phyloP scores from a whole-genome alignment of 768 basidiomycete genomes.

The Gautieria morchelliformis region DNA sequence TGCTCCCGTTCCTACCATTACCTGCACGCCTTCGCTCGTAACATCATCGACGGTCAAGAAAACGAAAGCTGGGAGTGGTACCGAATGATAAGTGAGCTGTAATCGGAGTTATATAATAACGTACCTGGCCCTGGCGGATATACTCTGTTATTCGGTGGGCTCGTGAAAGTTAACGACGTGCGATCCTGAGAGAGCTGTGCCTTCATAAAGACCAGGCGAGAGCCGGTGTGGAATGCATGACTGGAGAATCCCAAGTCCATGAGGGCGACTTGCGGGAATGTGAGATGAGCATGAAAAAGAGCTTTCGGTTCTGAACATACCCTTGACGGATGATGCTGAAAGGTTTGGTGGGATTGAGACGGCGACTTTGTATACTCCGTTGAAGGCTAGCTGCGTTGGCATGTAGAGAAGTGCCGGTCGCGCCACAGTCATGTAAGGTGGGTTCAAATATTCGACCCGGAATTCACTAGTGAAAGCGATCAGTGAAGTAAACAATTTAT shows the following conservation, averaged over 20 bases:
- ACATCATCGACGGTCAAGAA: too few species aligned
- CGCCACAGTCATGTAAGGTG: too few species aligned
- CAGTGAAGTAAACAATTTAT: neutral
- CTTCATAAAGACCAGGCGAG: slow-evolving; percentile 26
- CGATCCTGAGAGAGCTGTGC: slow-evolving; percentile 20
- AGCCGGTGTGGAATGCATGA: too few species aligned
- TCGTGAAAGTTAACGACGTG: too few species aligned
- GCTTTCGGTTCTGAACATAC: too few species aligned
- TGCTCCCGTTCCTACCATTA: too few species aligned
- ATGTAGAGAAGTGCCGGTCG: slow-evolving; percentile 27
- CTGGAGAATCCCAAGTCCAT: too few species aligned
- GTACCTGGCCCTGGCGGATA: slow-evolving; percentile 25
- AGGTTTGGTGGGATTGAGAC: too few species aligned
- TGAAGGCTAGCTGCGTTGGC: slow-evolving; percentile 29
- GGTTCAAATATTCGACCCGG: slow-evolving; percentile 31
- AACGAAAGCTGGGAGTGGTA: too few species aligned
- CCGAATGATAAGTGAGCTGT: too few species aligned
- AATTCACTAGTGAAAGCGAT: slow-evolving; percentile 23
- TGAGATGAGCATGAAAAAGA: too few species aligned
- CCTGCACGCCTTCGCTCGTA: too few species aligned
- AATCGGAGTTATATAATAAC: slow-evolving; percentile 11
- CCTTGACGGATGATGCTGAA: slow-evolving; percentile 7
- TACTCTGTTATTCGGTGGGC: slow-evolving; percentile 27
- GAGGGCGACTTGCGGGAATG: slow-evolving; percentile 17
- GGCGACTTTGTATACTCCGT: slow-evolving; percentile 24